These are phyloP conservation scores for Garcia nutans DNA, from an alignment of 345 rosid genomes.

Conservation along the genomic window DNA sequence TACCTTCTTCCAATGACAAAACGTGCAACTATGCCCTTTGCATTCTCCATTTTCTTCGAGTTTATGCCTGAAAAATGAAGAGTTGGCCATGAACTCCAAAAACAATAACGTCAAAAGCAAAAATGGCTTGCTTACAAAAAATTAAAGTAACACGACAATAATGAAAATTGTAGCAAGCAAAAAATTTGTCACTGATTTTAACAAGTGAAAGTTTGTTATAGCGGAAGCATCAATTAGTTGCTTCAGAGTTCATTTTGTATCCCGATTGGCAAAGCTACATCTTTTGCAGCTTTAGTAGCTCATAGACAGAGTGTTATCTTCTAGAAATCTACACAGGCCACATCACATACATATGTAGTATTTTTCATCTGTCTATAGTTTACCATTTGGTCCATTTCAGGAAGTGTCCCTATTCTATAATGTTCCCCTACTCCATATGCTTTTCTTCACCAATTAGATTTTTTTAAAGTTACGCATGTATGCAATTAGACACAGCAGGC, in stretches of 20 bases:
- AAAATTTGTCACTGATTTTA: background rate
- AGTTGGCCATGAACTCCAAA: background rate
- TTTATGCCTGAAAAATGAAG: constrained; percentile 17
- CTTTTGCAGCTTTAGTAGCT: background rate
- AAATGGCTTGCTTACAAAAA: background rate
- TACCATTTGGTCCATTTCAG: background rate
- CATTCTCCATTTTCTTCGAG: constrained; percentile 27
- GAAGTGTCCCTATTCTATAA: background rate
- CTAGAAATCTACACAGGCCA: background rate
- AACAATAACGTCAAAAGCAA: background rate
- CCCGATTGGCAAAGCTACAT: background rate
- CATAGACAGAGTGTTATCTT: background rate
- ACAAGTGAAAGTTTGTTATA: background rate
- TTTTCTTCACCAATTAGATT: background rate
- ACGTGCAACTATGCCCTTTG: constrained; percentile 28
- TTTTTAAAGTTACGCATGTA: background rate
- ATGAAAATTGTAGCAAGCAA: background rate
- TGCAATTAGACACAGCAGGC: background rate
- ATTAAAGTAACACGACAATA: background rate
- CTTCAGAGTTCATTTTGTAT: background rate
- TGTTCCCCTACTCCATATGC: background rate
- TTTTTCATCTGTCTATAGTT: background rate
- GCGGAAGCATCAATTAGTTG: background rate
- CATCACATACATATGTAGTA: background rate
- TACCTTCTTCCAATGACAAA: constrained; percentile 36